phyloP scores from a whole-genome alignment of 2,329 filamentous ascomycete species.

The Curvularia hawaiiensis region DNA sequence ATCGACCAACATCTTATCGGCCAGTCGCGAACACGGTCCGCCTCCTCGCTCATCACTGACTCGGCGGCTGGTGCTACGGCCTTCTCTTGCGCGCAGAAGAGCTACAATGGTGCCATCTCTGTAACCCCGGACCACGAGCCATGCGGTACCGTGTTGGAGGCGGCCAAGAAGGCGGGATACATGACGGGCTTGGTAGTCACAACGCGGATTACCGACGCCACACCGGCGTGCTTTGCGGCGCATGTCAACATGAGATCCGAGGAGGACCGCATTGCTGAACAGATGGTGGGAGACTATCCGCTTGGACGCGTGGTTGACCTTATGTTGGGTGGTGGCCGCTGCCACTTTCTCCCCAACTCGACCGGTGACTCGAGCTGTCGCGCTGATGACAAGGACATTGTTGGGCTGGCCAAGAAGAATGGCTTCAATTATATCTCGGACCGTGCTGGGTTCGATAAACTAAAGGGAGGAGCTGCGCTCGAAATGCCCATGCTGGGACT shows the following conservation, averaged over 20 bases:
- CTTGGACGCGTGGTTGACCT: conserved; percentile 88
- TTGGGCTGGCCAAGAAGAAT: conserved; percentile 73
- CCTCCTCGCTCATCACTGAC: conserved; percentile 86
- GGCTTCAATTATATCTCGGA: conserved; percentile 81
- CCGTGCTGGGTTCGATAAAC: conserved; percentile 74
- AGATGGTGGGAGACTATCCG: conserved; percentile 87
- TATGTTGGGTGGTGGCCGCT: conserved; percentile 90
- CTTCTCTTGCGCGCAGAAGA: conserved; percentile 91
- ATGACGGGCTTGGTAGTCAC: conserved; percentile 94
- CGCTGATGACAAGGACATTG: conserved; percentile 75
- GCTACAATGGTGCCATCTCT: conserved; percentile 95
- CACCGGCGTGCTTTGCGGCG: conserved; percentile 90
- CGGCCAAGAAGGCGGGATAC: conserved; percentile 89
- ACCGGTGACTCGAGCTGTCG: conserved; percentile 78
- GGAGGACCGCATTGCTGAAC: conserved; percentile 89
- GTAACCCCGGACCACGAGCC: conserved; percentile 83
- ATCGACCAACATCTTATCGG: conserved; percentile 92
- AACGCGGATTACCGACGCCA: conserved; percentile 93
- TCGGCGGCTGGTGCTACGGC: conserved; percentile 97
- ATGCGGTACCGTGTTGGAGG: conserved; percentile 92
- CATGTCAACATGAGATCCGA: conserved; percentile 81
- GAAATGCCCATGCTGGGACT: conserved; percentile 85
- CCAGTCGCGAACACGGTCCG: conserved; percentile 83
- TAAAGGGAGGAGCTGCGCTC: conserved; percentile 69
- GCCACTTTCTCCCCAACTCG: conserved; percentile 87